These are phyloP conservation scores for Cylindrodendrum hubeiense DNA, from an alignment of 2,329 filamentous ascomycete species.

Conservation along the genomic window DNA sequence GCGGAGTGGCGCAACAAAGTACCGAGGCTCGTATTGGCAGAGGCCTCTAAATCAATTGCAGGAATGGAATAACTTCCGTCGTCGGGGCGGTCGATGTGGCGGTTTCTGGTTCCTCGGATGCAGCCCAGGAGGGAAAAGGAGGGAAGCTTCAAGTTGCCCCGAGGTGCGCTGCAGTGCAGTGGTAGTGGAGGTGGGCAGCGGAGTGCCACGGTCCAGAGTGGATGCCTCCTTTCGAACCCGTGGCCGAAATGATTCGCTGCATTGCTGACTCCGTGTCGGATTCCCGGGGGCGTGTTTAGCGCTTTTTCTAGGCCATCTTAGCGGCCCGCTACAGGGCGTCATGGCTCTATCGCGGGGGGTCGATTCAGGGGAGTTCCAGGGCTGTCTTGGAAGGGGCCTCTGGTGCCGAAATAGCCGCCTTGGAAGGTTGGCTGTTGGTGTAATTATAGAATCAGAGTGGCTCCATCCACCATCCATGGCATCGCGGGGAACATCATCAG, in stretches of 20 bases:
- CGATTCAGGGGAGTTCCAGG: neutral
- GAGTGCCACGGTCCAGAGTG: conserved; percentile 8
- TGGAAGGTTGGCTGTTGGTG: neutral
- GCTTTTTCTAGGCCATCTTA: conserved; percentile 5
- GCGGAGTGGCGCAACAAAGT: neutral
- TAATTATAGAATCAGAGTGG: neutral
- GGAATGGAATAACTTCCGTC: neutral
- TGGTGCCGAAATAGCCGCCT: conserved; percentile 3
- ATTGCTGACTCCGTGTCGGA: neutral
- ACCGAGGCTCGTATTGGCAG: neutral
- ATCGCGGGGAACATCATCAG: neutral
- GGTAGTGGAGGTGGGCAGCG: conserved; percentile 10
- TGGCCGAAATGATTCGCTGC: conserved; percentile 29
- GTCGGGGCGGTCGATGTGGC: neutral
- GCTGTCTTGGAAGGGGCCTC: neutral
- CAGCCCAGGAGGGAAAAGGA: conserved; percentile 11
- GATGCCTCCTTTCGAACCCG: conserved; percentile 20
- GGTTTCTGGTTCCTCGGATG: conserved; percentile 1
- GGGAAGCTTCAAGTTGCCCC: conserved; percentile 14
- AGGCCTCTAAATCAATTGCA: neutral
- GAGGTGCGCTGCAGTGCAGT: conserved; percentile 1
- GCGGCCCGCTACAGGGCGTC: conserved; percentile 9
- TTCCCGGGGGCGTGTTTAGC: conserved; percentile 10
- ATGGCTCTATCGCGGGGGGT: conserved; percentile 17
- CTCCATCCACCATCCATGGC: neutral